Percentiles rank a stretch among this genome's conserved stretches.
Evolutionary conservation across 148 eudicot species (phyloP).

Genomic region (Vaccinium vitisidaea): DNA sequence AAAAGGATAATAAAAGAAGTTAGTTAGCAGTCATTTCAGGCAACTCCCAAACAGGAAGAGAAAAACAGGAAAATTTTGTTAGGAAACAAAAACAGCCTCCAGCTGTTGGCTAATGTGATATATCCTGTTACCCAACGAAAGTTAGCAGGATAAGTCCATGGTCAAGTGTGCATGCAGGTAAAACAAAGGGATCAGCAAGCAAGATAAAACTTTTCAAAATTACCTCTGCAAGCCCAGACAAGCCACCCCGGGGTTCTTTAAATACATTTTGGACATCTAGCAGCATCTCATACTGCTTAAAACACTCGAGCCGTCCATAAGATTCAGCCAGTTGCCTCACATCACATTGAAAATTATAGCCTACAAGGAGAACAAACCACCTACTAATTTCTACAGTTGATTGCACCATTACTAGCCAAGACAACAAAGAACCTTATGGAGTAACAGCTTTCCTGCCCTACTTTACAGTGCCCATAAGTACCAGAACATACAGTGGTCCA

Average conservation of each 20-base stretch:
- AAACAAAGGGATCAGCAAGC: constrained; percentile 6
- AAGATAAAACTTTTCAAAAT: not conserved
- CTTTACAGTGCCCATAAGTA: not conserved
- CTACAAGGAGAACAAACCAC: constrained; percentile 33
- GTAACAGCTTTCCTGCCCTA: not conserved
- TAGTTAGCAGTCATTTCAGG: constrained; percentile 3
- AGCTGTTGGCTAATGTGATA: not conserved
- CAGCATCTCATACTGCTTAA: constrained; percentile 88
- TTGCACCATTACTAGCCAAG: not conserved
- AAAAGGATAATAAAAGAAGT: constrained; percentile 1
- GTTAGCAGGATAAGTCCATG: not conserved
- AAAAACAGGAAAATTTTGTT: not conserved
- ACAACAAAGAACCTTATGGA: not conserved
- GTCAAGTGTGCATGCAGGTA: not conserved
- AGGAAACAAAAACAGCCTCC: constrained; percentile 3
- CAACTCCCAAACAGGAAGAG: not conserved
- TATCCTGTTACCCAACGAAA: not conserved
- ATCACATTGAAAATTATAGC: constrained; percentile 93
- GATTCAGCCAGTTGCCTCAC: constrained; percentile 71
- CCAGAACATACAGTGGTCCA: not conserved
- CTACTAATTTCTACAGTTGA: not conserved
- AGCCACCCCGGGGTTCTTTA: constrained; percentile 76
- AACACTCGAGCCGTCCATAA: constrained; percentile 68
- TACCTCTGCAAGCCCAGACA: constrained; percentile 90
- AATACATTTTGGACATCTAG: constrained; percentile 90